These are phyloP conservation scores for Aspergillus eucalypticola DNA, from an alignment of 2,329 filamentous ascomycete species.

Conservation along the genomic window DNA sequence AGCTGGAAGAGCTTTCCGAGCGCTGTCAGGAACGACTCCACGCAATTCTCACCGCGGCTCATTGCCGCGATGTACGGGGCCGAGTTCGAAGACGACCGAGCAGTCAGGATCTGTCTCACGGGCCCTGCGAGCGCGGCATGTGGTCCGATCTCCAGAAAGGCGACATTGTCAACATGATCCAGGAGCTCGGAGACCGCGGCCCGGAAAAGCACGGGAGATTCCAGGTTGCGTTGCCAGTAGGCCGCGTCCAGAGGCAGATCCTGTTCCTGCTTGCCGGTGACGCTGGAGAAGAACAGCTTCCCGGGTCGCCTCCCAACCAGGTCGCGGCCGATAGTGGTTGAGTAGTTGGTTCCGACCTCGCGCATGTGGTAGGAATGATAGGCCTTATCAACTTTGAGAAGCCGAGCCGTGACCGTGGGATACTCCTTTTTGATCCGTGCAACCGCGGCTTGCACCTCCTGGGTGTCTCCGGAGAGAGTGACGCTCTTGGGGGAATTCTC, in stretches of 20 bases:
- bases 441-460: slow-evolving; percentile 3
- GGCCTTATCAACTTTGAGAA: slow-evolving; percentile 22
- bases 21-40: not conserved
- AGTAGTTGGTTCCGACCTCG: slow-evolving; percentile 13
- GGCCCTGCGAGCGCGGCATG: slow-evolving; percentile 40
- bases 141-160: slow-evolving; percentile 38
- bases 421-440: slow-evolving; percentile 11
- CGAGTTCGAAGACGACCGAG: not conserved
- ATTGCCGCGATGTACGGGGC: not conserved
- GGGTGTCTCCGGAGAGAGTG: slow-evolving; percentile 20
- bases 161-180: slow-evolving; percentile 10
- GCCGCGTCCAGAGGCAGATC: slow-evolving; percentile 3
- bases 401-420: slow-evolving; percentile 10
- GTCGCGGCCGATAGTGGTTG: not conserved
- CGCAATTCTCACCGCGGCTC: not conserved
- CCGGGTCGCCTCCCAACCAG: not conserved
- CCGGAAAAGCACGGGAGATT: slow-evolving; percentile 23
- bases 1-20: not conserved
- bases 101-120: slow-evolving; percentile 13
- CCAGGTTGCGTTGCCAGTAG: slow-evolving; percentile 26
- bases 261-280: slow-evolving; percentile 3
- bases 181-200: slow-evolving; percentile 15
- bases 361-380: slow-evolving; percentile 27
- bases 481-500: slow-evolving; percentile 20
- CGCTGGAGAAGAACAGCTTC: slow-evolving; percentile 18